phyloP scores from a whole-genome alignment of 441 rosid genomes.

The Erysimum cheiri region DNA sequence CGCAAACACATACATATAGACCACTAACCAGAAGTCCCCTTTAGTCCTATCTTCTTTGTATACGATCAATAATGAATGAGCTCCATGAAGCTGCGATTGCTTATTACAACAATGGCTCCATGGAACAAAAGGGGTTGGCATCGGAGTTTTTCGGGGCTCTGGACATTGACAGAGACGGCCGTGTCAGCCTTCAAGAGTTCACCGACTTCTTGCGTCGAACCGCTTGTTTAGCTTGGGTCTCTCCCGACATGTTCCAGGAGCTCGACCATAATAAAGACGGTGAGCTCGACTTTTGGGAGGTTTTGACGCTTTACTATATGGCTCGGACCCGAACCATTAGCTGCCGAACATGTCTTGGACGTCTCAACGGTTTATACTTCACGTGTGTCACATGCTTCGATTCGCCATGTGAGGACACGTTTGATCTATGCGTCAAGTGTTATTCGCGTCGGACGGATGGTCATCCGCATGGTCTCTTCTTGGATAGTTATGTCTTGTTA shows the following conservation, averaged over 20 bases:
- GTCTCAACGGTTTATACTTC: slow-evolving; percentile 29
- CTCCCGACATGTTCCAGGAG: slow-evolving; percentile 7
- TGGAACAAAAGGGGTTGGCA: slow-evolving; percentile 13
- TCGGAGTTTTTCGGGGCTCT: slow-evolving; percentile 33
- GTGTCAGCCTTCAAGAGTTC: slow-evolving; percentile 31
- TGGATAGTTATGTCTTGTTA: slow-evolving; percentile 36
- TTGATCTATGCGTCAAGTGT: slow-evolving; percentile 38
- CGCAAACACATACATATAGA: background rate
- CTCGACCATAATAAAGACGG: slow-evolving; percentile 35
- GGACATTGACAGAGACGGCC: slow-evolving; percentile 28
- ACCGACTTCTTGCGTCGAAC: slow-evolving; percentile 12
- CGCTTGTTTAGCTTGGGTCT: slow-evolving; percentile 17
- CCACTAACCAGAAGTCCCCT: background rate
- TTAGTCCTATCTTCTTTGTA: background rate
- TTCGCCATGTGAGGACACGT: background rate
- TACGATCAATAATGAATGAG: slow-evolving; percentile 32
- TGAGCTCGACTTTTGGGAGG: slow-evolving; percentile 42
- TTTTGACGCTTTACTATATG: slow-evolving; percentile 36
- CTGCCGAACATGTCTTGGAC: slow-evolving; percentile 8
- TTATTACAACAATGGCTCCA: slow-evolving; percentile 36
- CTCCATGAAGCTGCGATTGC: slow-evolving; percentile 29
- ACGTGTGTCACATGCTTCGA: slow-evolving; percentile 39
- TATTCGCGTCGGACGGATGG: slow-evolving; percentile 1
- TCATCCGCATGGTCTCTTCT: slow-evolving; percentile 29
- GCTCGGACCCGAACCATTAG: slow-evolving; percentile 29